Percentiles rank a stretch among this genome's conserved stretches.
Evolutionary conservation across 2,329 filamentous ascomycete species (phyloP).

Genomic region (Claviceps monticola): DNA sequence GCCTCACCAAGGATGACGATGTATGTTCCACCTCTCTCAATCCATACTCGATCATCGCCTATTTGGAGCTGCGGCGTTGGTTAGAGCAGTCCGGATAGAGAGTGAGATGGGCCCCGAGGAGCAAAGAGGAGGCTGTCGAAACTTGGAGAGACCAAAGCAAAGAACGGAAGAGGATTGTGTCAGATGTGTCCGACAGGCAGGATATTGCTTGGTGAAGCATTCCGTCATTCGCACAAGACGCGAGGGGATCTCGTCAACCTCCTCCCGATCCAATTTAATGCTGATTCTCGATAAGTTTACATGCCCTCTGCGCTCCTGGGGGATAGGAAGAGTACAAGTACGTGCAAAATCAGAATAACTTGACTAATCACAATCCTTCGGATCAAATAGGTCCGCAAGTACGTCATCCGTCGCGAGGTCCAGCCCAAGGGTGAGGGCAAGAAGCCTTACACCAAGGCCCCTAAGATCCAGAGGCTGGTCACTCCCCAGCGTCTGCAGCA

Average conservation of each 20-base stretch:
- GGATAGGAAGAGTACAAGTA: constrained; percentile 11
- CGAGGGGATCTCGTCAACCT: not conserved
- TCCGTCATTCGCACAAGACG: not conserved
- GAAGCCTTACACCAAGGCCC: constrained; percentile 98
- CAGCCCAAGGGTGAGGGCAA: constrained; percentile 96
- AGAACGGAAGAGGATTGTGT: not conserved
- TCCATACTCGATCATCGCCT: constrained; percentile 54
- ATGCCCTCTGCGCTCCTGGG: not conserved
- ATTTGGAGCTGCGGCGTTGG: constrained; percentile 38
- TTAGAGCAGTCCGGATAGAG: constrained; percentile 39
- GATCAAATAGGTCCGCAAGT: constrained; percentile 76
- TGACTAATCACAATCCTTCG: constrained; percentile 22
- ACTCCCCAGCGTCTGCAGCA: constrained; percentile 99
- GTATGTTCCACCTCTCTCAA: constrained; percentile 57
- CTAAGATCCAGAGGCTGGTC: constrained; percentile 98
- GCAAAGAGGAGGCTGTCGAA: not conserved
- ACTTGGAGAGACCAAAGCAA: not conserved
- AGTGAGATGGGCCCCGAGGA: constrained; percentile 34
- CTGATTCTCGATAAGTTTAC: not conserved
- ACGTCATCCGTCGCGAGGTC: constrained; percentile 98
- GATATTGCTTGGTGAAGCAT: not conserved
- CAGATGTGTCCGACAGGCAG: not conserved
- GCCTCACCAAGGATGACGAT: constrained; percentile 99
- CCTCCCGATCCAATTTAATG: not conserved
- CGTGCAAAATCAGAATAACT: constrained; percentile 2